A percentile compares a stretch with the other conserved stretches of the same genome.
phyloP scores from a whole-genome alignment of 2,329 filamentous ascomycete species.

The Nigrograna mackinnonii region DNA sequence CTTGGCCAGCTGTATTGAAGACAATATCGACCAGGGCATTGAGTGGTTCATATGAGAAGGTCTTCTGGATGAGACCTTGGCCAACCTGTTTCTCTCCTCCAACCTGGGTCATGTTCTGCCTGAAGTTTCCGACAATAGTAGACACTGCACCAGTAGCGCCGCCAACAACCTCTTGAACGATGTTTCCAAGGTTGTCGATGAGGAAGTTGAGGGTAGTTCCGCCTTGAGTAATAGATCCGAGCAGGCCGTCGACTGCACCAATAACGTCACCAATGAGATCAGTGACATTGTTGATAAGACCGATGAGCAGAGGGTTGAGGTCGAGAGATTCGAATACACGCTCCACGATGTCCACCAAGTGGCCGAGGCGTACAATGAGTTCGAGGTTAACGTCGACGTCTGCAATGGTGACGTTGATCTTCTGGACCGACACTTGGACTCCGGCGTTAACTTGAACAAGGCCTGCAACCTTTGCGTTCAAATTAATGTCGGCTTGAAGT shows the following conservation, averaged over 20 bases:
- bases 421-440: slow-evolving; percentile 49
- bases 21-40: slow-evolving; percentile 59
- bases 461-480: slow-evolving; percentile 63
- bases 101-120: slow-evolving; percentile 63
- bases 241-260: slow-evolving; percentile 61
- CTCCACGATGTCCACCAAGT: slow-evolving; percentile 65
- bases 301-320: slow-evolving; percentile 64
- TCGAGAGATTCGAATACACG: slow-evolving; percentile 63
- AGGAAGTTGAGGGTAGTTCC: slow-evolving; percentile 59
- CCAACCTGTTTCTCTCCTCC: slow-evolving; percentile 37
- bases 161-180: slow-evolving; percentile 62
- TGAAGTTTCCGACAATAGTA: slow-evolving; percentile 61
- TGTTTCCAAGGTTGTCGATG: slow-evolving; percentile 66
- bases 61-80: slow-evolving; percentile 53
- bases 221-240: slow-evolving; percentile 62
- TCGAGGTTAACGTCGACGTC: slow-evolving; percentile 64
- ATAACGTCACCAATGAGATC: slow-evolving; percentile 58
- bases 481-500: slow-evolving; percentile 61
- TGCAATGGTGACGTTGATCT: slow-evolving; percentile 64
- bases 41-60: slow-evolving; percentile 56
- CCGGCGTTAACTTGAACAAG: slow-evolving; percentile 59
- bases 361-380: slow-evolving; percentile 62
- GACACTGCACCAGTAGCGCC: slow-evolving; percentile 49
- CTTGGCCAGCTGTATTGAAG: slow-evolving; percentile 58
- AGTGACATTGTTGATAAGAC: slow-evolving; percentile 57